phyloP scores from a whole-genome alignment of 2,329 filamentous ascomycete species.

The Pyrenophora teres region DNA sequence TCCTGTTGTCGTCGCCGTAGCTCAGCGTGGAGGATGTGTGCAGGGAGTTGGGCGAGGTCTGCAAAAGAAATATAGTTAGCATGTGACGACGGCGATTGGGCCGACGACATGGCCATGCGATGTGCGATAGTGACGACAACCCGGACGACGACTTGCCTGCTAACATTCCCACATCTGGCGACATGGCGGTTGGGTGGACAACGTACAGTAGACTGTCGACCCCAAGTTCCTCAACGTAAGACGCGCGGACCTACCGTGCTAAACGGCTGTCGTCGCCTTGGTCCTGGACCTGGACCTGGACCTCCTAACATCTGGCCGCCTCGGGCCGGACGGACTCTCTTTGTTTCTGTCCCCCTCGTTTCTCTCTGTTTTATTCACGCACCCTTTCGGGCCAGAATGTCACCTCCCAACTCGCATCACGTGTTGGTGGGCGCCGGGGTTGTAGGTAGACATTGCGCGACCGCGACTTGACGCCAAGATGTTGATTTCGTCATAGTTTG shows the following conservation, averaged over 20 bases:
- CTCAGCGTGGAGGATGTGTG: constrained; percentile 55
- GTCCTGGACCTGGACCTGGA: not conserved
- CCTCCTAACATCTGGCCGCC: constrained; percentile 13
- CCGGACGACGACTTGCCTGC: constrained; percentile 20
- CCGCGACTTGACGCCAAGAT: constrained; percentile 17
- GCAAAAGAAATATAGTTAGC: constrained; percentile 18
- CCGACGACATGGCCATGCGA: not conserved
- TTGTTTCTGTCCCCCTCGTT: constrained; percentile 18
- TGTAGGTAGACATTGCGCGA: not conserved
- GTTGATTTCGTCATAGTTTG: not conserved
- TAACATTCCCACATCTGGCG: constrained; percentile 13
- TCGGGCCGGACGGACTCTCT: constrained; percentile 22
- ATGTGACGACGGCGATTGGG: not conserved
- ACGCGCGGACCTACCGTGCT: constrained; percentile 16
- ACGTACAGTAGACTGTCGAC: not conserved
- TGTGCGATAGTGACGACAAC: not conserved
- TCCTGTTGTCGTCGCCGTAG: constrained; percentile 54
- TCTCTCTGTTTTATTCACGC: constrained; percentile 6
- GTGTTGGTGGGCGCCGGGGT: constrained; percentile 5
- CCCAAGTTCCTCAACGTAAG: too few relatives aligned
- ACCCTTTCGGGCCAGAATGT: not conserved
- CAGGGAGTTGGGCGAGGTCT: constrained; percentile 47
- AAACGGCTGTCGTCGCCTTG: constrained; percentile 1
- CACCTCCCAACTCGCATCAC: not conserved
- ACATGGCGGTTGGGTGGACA: constrained; percentile 24